Evolutionary conservation across 768 basidiomycete genomes (phyloP).

Genomic region (Amanita pseudoporphyria): DNA sequence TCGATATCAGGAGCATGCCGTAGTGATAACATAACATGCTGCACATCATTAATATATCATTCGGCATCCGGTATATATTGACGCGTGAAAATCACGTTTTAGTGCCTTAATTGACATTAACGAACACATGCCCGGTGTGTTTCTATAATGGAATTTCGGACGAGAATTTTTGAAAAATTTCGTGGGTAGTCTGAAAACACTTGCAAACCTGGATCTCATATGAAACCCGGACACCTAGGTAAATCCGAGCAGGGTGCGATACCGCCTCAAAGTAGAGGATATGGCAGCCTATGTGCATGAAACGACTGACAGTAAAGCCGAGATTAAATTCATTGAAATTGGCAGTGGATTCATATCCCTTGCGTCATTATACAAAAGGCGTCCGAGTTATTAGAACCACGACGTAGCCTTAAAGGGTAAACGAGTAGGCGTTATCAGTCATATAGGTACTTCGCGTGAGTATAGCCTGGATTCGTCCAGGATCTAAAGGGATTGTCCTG

Average conservation of each 20-base stretch:
- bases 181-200: slow-evolving; percentile 26
- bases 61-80: too few species aligned
- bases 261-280: slow-evolving; percentile 30
- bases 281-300: too few species aligned
- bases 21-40: too few species aligned
- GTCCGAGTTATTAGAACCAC: slow-evolving; percentile 41
- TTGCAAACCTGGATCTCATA: too few species aligned
- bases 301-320: slow-evolving; percentile 25
- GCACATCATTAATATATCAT: too few species aligned
- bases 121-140: too few species aligned
- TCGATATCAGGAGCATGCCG: background rate
- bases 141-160: too few species aligned
- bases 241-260: slow-evolving; percentile 38
- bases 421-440: slow-evolving; percentile 51
- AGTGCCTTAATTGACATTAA: background rate
- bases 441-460: slow-evolving; percentile 48
- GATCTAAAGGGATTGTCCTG: slow-evolving; percentile 39
- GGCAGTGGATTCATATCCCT: slow-evolving; percentile 42
- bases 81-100: too few species aligned
- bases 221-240: slow-evolving; percentile 32
- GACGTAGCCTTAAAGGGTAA: slow-evolving; percentile 42
- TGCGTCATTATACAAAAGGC: slow-evolving; percentile 33
- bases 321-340: slow-evolving; percentile 40
- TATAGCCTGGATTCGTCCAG: slow-evolving; percentile 21
- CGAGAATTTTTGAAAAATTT: slow-evolving; percentile 45